Conservation (phyloP, 768 basidiomycete species). For the Lactarius quietus region DNA sequence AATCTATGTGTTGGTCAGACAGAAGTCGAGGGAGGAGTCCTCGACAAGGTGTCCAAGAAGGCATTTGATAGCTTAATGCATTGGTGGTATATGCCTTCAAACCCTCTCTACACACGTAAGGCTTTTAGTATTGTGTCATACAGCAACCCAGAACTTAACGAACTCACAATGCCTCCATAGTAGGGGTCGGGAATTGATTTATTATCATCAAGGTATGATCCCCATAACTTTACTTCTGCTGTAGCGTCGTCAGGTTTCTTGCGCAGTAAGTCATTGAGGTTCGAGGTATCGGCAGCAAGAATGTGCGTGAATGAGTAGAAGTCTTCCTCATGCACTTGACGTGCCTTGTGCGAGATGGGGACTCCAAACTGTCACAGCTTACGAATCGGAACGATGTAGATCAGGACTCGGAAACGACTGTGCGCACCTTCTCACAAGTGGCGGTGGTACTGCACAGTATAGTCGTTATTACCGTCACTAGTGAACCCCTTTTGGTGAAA, state of each 20-base stretch:
- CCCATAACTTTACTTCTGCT: constrained; percentile 74
- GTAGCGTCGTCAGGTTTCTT: constrained; percentile 48
- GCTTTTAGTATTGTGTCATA: not conserved
- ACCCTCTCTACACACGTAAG: constrained; percentile 52
- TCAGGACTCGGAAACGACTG: too few species aligned
- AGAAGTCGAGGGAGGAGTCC: constrained; percentile 26
- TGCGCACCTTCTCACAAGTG: constrained; percentile 63
- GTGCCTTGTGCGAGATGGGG: constrained; percentile 64
- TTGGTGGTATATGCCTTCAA: constrained; percentile 75
- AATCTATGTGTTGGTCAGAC: not conserved
- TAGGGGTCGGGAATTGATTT: constrained; percentile 82
- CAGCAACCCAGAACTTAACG: not conserved
- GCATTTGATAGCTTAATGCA: constrained; percentile 72
- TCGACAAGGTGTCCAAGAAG: constrained; percentile 65
- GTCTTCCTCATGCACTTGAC: constrained; percentile 61
- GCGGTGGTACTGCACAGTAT: constrained; percentile 51
- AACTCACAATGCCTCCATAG: constrained; percentile 62
- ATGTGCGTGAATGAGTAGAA: constrained; percentile 79
- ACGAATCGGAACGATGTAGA: not conserved
- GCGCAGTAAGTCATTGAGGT: constrained; percentile 58
- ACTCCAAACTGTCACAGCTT: constrained; percentile 65
- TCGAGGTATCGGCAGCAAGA: constrained; percentile 77
- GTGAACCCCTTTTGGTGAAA: not conserved
- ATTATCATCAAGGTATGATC: constrained; percentile 70
- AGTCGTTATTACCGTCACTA: not conserved